Evolutionary conservation across 768 basidiomycete species (phyloP).

Genomic region (Megacollybia marginata): DNA sequence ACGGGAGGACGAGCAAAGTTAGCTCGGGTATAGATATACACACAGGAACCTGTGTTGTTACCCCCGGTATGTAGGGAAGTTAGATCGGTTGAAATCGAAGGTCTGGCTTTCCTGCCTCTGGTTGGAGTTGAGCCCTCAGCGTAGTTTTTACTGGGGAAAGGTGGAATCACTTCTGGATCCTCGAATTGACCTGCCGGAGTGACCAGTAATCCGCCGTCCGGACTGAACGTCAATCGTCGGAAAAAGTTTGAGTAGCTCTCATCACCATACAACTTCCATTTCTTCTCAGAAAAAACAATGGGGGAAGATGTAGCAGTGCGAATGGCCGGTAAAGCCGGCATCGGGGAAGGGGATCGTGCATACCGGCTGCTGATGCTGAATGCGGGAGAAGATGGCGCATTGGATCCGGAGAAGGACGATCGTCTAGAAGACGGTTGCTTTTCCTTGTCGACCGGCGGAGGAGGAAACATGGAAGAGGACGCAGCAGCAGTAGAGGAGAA

Average conservation of each 20-base stretch:
- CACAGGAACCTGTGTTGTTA: constrained; percentile 37
- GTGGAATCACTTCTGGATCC: constrained; percentile 63
- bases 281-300: constrained; percentile 1
- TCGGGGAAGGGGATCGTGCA: constrained; percentile 81
- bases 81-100: constrained; percentile 29
- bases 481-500: constrained; percentile 12
- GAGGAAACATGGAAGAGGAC: constrained; percentile 47
- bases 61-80: constrained; percentile 6
- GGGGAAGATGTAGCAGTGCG: constrained; percentile 55
- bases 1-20: constrained; percentile 92
- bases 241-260: constrained; percentile 96
- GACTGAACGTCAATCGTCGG: constrained; percentile 86
- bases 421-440: constrained; percentile 59
- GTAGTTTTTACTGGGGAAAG: constrained; percentile 13
- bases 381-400: constrained; percentile 67
- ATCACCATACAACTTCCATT: constrained; percentile 69
- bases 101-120: constrained; percentile 53
- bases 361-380: constrained; percentile 45
- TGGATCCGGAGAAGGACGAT: constrained; percentile 71
- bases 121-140: constrained; percentile 36
- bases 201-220: constrained; percentile 87
- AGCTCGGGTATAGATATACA: constrained; percentile 93
- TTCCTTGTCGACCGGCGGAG: constrained; percentile 53
- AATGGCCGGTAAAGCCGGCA: constrained; percentile 92
- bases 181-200: constrained; percentile 98